Evolutionary conservation across 2,329 filamentous ascomycete genomes (phyloP).

Genomic region (Chaetothyriales sp.): DNA sequence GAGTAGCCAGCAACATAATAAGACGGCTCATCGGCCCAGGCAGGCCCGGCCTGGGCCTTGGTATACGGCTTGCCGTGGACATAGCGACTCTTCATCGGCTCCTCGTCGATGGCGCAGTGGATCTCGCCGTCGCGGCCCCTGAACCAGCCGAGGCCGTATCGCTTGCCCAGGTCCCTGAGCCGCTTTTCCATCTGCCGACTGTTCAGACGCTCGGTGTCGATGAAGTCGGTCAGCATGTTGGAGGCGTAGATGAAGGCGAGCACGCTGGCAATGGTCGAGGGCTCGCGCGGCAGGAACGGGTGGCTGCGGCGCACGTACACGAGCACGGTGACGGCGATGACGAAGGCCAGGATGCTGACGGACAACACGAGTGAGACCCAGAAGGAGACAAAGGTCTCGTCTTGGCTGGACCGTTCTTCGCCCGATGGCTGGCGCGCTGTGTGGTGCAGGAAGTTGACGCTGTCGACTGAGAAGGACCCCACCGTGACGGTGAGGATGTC

Average conservation of each 20-base stretch:
- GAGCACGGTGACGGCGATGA: constrained; percentile 44
- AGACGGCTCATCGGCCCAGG: neutral
- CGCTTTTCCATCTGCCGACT: constrained; percentile 48
- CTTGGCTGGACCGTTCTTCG: constrained; percentile 21
- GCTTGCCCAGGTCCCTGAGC: constrained; percentile 49
- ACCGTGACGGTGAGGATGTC: constrained; percentile 37
- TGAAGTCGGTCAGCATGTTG: constrained; percentile 66
- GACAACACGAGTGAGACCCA: constrained; percentile 51
- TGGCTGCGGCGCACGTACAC: constrained; percentile 51
- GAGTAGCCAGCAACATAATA: neutral
- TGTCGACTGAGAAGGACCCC: constrained; percentile 33
- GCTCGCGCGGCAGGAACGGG: constrained; percentile 63
- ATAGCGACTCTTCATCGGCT: constrained; percentile 54
- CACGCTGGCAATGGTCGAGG: constrained; percentile 63
- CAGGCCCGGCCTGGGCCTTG: constrained; percentile 18
- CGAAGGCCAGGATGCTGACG: constrained; percentile 51
- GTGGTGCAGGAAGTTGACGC: constrained; percentile 24
- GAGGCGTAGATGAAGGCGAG: constrained; percentile 67
- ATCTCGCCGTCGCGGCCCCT: constrained; percentile 55
- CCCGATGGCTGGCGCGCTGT: constrained; percentile 12
- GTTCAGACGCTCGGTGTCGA: constrained; percentile 52
- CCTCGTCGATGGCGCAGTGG: constrained; percentile 66
- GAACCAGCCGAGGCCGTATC: constrained; percentile 68
- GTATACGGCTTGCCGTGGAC: constrained; percentile 41
- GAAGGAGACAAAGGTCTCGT: constrained; percentile 45